Percentiles rank a stretch among this genome's conserved stretches.
Evolutionary conservation across 805 yeast species (phyloP).

Genomic region (Yarrowia yakushimensis): DNA sequence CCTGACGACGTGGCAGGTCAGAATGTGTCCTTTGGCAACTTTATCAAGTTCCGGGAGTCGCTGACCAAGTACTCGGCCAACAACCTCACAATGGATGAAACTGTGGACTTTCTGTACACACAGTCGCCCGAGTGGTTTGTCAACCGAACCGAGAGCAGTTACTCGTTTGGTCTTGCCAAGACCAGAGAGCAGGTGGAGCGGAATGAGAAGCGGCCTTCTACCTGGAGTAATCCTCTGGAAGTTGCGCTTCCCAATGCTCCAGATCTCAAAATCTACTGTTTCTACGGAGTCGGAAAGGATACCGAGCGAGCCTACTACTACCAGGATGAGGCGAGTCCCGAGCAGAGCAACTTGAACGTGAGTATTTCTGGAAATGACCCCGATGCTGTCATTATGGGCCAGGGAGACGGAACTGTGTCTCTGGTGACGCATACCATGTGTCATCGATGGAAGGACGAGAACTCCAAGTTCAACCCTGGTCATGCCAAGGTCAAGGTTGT

Average conservation of each 20-base stretch:
- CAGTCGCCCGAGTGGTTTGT: slow-evolving; percentile 75
- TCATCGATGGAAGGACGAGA: slow-evolving; percentile 77
- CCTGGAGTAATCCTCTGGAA: slow-evolving; percentile 95
- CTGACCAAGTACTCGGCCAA: slow-evolving; percentile 44
- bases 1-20: slow-evolving; percentile 59
- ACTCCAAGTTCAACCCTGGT: slow-evolving; percentile 73
- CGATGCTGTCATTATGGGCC: slow-evolving; percentile 73
- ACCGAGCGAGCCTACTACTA: slow-evolving; percentile 92
- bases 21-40: slow-evolving; percentile 60
- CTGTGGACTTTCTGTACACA: slow-evolving; percentile 61
- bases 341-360: slow-evolving; percentile 53
- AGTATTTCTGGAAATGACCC: slow-evolving; percentile 65
- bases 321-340: slow-evolving; percentile 59
- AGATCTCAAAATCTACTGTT: slow-evolving; percentile 79
- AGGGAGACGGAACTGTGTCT: slow-evolving; percentile 96
- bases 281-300: slow-evolving; percentile 95
- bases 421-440: slow-evolving; percentile 83
- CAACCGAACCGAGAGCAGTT: slow-evolving; percentile 61
- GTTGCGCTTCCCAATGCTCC: slow-evolving; percentile 92
- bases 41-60: slow-evolving; percentile 58
- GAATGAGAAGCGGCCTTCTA: slow-evolving; percentile 68
- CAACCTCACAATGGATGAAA: slow-evolving; percentile 62
- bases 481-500: slow-evolving; percentile 68
- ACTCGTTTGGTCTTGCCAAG: slow-evolving; percentile 73
- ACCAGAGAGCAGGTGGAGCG: slow-evolving; percentile 53